These are phyloP conservation scores for Pezicula neosporulosa DNA, from an alignment of 2,329 filamentous ascomycete genomes.

Conservation along the genomic window DNA sequence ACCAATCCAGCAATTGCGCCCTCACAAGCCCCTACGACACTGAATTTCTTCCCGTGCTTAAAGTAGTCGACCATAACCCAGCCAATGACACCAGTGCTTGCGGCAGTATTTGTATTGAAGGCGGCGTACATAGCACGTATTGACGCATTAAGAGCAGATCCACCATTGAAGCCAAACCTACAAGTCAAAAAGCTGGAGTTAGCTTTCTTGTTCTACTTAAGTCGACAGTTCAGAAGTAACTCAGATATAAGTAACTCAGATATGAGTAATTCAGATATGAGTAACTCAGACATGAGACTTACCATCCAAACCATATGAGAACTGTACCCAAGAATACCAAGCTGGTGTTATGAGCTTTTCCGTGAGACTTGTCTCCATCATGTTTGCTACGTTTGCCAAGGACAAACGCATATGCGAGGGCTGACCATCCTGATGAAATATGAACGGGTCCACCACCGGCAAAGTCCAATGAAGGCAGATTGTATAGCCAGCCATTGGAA, in stretches of 20 bases:
- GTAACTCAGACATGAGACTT: too few species aligned
- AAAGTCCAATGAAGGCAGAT: slow-evolving; percentile 40
- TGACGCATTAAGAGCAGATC: slow-evolving; percentile 45
- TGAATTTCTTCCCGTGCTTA: slow-evolving; percentile 42
- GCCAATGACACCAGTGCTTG: slow-evolving; percentile 48
- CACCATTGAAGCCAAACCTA: slow-evolving; percentile 47
- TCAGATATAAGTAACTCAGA: too few species aligned
- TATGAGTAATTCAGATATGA: too few species aligned
- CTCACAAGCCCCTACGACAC: slow-evolving; percentile 47
- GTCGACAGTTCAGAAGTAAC: too few species aligned
- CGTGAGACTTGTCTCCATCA: slow-evolving; percentile 42
- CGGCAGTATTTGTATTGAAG: slow-evolving; percentile 57
- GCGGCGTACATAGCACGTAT: slow-evolving; percentile 51
- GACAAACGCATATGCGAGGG: slow-evolving; percentile 60
- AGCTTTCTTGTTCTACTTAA: too few species aligned
- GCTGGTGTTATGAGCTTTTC: slow-evolving; percentile 59
- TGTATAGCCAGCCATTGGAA: slow-evolving; percentile 60
- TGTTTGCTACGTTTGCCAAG: slow-evolving; percentile 56
- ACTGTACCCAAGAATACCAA: slow-evolving; percentile 62
- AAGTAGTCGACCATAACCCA: slow-evolving; percentile 52
- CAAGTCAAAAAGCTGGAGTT: too few species aligned
- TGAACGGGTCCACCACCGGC: slow-evolving; percentile 54
- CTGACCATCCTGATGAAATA: slow-evolving; percentile 59
- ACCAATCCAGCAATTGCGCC: slow-evolving; percentile 55
- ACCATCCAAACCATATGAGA: slow-evolving; percentile 62